Base-by-base conservation (phyloP, 129 eudicot species). In the Centaurea solstitialis region DNA sequence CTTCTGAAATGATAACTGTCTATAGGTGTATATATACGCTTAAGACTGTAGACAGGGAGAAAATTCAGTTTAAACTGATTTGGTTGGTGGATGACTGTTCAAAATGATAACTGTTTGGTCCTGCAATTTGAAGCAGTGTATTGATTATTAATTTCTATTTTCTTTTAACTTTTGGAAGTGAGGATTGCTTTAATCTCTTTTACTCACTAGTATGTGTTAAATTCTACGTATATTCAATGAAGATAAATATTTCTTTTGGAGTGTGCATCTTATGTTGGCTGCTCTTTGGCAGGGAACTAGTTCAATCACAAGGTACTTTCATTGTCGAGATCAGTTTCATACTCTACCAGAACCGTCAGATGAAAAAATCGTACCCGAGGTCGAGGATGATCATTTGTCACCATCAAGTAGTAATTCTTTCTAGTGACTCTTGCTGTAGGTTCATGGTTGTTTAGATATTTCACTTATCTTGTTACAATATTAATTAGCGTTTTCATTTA, bases 221-320 rank as follows among this genome's bases (percentile, higher is more conserved):
- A 59, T 75, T 39, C 38, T 11, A 43, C 53, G 1, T 10, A 64
- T 8, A 76, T 38, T 0, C 4, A 57, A 59, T 59, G 5, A 59
- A 75, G 9, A n/a, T 47, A 26, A 75, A 23, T 43, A 40, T 65
- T 11, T 23, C 41, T 13, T 17, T 8, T 47, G 26, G 35, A 11
- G 5, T 12, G 61, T 72, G 83, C 15, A 24, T 39, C 37, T 26
- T 43, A 69, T 74, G 15, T 20, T 73, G 53, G 17, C 3, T 40
- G 33, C 20, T 15, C 68, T 83, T 77, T 75, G 78, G 45, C 84
- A 95, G 99, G 99, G 99, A 59, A 95, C 97, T 43, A 75, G 83
- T 85, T 90, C 97, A 72, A 95, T 95, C 59, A 89, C 80, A 75
- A 92, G 84, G 79, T 95, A 90, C 86, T 95, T 92, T 61, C 91